Evolutionary conservation across 2,329 filamentous ascomycete genomes (phyloP).

Genomic region (Penicillium sp.): DNA sequence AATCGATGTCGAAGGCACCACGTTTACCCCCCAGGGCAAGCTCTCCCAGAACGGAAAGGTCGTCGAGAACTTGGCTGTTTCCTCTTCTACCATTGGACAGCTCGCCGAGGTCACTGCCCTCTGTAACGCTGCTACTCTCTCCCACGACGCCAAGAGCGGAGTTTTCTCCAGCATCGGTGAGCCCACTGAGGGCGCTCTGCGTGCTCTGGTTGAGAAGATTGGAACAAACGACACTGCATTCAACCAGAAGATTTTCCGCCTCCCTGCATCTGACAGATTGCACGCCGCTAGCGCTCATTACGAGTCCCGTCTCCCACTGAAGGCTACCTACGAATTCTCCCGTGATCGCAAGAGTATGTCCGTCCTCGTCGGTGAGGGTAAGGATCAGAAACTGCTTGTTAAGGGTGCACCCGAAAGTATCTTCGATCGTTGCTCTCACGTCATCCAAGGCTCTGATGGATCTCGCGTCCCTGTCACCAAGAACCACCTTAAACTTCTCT

Average conservation of each 20-base stretch:
- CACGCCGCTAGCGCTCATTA: constrained; percentile 85
- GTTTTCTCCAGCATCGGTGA: constrained; percentile 85
- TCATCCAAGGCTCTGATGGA: constrained; percentile 75
- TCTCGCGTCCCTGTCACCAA: constrained; percentile 72
- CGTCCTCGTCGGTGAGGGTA: constrained; percentile 74
- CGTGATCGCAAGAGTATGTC: constrained; percentile 99
- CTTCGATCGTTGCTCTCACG: constrained; percentile 85
- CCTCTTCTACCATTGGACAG: constrained; percentile 76
- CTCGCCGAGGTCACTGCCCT: constrained; percentile 71
- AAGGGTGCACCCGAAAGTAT: constrained; percentile 96
- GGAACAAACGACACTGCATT: constrained; percentile 71
- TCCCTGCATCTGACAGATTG: constrained; percentile 62
- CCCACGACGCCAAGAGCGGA: constrained; percentile 75
- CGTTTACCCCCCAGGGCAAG: constrained; percentile 79
- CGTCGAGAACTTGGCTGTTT: constrained; percentile 67
- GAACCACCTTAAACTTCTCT: constrained; percentile 69
- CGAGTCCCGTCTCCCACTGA: constrained; percentile 70
- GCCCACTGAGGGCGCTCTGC: constrained; percentile 89
- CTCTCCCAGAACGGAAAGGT: constrained; percentile 70
- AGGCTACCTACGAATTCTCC: constrained; percentile 95
- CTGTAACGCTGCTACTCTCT: constrained; percentile 85
- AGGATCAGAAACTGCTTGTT: constrained; percentile 79
- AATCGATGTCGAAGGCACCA: constrained; percentile 87
- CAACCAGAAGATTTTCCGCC: constrained; percentile 54
- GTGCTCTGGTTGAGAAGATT: constrained; percentile 90